Percentiles rank a stretch among this genome's conserved stretches.
Conservation (phyloP, 768 basidiomycete species). For the Kwoniella bestiolae region DNA sequence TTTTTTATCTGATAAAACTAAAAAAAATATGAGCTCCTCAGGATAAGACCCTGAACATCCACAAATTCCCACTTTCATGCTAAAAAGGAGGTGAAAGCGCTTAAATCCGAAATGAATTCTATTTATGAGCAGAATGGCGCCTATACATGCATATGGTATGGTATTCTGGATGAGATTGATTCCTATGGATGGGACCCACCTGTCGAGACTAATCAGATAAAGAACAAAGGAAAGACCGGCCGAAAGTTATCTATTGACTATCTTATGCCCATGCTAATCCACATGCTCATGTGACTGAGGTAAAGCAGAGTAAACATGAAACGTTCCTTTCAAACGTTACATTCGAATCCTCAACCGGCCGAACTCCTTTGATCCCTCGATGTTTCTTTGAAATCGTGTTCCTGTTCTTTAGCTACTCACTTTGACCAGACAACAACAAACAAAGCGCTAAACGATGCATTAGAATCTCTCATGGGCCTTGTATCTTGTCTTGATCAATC, state of each 20-base stretch:
- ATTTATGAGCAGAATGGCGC: neutral
- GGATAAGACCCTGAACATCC: neutral
- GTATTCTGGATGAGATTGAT: too few relatives aligned
- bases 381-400: neutral
- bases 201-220: neutral
- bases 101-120: neutral
- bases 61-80: neutral
- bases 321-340: too few relatives aligned
- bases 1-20: conserved; percentile 11
- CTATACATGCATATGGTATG: too few relatives aligned
- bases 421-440: neutral
- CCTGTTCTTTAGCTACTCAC: neutral
- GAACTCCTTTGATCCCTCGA: neutral
- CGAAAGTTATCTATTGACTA: too few relatives aligned
- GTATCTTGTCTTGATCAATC: too few relatives aligned
- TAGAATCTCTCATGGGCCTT: too few relatives aligned
- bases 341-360: neutral
- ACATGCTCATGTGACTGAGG: neutral
- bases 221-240: neutral
- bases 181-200: neutral
- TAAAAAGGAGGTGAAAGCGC: neutral
- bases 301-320: too few relatives aligned
- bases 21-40: neutral
- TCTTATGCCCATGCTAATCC: neutral
- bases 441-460: neutral